Evolutionary conservation across 2,329 filamentous ascomycete genomes (phyloP).

Genomic region (Moelleriella libera): DNA sequence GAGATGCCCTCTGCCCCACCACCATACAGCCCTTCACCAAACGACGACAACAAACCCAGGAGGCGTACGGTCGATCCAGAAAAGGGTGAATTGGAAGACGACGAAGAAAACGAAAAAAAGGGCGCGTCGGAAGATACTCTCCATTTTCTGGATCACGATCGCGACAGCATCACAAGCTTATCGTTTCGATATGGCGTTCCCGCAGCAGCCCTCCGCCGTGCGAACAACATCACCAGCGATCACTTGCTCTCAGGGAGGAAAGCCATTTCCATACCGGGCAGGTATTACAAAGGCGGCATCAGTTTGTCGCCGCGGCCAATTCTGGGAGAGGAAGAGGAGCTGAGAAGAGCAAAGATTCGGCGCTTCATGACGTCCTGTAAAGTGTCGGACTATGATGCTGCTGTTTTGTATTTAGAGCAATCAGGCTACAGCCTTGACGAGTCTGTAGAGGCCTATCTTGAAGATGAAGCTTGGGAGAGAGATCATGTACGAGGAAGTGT

Average conservation of each 20-base stretch:
- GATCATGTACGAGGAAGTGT: slow-evolving; percentile 35
- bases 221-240: slow-evolving; percentile 59
- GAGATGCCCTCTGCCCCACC: slow-evolving; percentile 19
- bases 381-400: slow-evolving; percentile 62
- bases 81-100: background rate
- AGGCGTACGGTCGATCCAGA: background rate
- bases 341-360: slow-evolving; percentile 54
- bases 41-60: background rate
- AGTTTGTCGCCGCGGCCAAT: slow-evolving; percentile 56
- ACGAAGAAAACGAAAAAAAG: slow-evolving; percentile 16
- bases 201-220: slow-evolving; percentile 41
- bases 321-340: slow-evolving; percentile 63
- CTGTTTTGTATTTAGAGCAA: slow-evolving; percentile 61
- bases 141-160: slow-evolving; percentile 59
- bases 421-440: slow-evolving; percentile 49
- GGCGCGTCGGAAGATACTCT: slow-evolving; percentile 45
- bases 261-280: slow-evolving; percentile 57
- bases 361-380: slow-evolving; percentile 72
- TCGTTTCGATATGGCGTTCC: slow-evolving; percentile 61
- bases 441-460: slow-evolving; percentile 50
- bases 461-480: slow-evolving; percentile 64
- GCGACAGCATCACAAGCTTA: slow-evolving; percentile 53
- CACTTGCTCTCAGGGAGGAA: slow-evolving; percentile 55
- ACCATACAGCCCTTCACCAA: slow-evolving; percentile 17
- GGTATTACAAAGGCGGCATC: slow-evolving; percentile 52